Evolutionary conservation across 352 stramenopile species (phyloP).

Genomic region (Plasmopara viticola): DNA sequence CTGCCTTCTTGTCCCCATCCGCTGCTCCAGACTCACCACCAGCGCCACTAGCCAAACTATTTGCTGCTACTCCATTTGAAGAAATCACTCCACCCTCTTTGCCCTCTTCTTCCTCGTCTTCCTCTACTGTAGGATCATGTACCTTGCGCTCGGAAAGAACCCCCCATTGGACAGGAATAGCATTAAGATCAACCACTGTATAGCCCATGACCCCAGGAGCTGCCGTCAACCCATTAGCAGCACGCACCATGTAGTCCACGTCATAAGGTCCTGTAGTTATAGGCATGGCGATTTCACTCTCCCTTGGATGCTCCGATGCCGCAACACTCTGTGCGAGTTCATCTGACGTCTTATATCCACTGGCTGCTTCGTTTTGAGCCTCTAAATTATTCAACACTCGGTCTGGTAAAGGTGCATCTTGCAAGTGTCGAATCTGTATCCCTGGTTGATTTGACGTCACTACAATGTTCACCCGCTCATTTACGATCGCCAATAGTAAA

Average conservation of each 20-base stretch:
- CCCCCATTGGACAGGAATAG: conserved; percentile 63
- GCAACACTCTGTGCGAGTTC: conserved; percentile 51
- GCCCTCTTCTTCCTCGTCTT: conserved; percentile 21
- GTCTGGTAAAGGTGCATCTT: conserved; percentile 26
- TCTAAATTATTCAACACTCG: conserved; percentile 40
- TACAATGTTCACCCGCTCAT: conserved; percentile 69
- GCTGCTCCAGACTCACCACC: conserved; percentile 8
- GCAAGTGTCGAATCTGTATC: conserved; percentile 57
- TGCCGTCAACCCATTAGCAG: conserved; percentile 24
- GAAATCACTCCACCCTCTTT: conserved; percentile 13
- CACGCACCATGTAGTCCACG: conserved; percentile 65
- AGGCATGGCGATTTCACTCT: conserved; percentile 61
- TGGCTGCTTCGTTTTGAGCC: conserved; percentile 23
- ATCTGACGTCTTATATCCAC: conserved; percentile 46
- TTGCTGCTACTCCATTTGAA: conserved; percentile 24
- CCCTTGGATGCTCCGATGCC: conserved; percentile 43
- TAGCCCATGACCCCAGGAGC: conserved; percentile 24
- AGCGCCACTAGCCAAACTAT: conserved; percentile 9
- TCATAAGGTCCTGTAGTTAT: conserved; percentile 62
- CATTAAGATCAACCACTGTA: conserved; percentile 62
- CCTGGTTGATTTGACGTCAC: conserved; percentile 68
- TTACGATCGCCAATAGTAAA: conserved; percentile 66
- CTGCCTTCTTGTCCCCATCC: conserved; percentile 48
- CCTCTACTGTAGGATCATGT: conserved; percentile 25
- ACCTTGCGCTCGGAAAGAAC: conserved; percentile 58